Conservation (phyloP, 2,329 filamentous ascomycete genomes). For the Monosporascus cannonballus region DNA sequence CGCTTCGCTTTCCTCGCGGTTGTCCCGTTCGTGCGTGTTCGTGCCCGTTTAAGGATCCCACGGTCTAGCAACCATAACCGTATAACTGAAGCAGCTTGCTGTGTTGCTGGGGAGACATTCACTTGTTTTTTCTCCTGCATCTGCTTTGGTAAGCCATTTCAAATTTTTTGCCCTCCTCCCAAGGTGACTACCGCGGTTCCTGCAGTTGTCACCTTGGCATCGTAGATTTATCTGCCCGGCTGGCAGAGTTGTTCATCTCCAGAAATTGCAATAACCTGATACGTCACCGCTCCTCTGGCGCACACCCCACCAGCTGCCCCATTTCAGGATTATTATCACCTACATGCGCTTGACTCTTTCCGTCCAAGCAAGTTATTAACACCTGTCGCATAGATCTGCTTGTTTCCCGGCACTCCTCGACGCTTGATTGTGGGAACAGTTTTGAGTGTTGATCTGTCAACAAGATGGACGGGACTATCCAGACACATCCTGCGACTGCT, state of each 20-base stretch:
- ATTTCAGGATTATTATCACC: neutral
- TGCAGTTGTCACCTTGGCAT: too few species aligned
- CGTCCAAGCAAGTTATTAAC: conserved; percentile 4
- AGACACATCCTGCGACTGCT: conserved; percentile 77
- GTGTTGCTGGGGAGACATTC: conserved; percentile 81
- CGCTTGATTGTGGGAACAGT: conserved; percentile 8
- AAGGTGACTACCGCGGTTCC: neutral
- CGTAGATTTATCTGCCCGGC: too few species aligned
- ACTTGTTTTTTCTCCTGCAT: conserved; percentile 92
- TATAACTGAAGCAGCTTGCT: conserved; percentile 17
- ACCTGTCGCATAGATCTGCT: neutral
- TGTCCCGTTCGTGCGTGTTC: conserved; percentile 19
- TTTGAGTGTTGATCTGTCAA: conserved; percentile 4
- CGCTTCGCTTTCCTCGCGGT: conserved; percentile 20
- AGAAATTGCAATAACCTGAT: too few species aligned
- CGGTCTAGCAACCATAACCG: conserved; percentile 23
- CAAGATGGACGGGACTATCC: conserved; percentile 23
- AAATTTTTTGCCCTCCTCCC: conserved; percentile 17
- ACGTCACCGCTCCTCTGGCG: too few species aligned
- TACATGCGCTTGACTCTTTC: neutral
- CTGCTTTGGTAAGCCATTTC: conserved; percentile 52
- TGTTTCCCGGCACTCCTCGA: neutral
- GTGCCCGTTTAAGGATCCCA: conserved; percentile 19
- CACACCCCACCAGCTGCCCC: too few species aligned
- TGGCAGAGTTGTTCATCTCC: too few species aligned